These are phyloP conservation scores for Phoma sp. DNA, from an alignment of 2,329 filamentous ascomycete species.

Conservation along the genomic window DNA sequence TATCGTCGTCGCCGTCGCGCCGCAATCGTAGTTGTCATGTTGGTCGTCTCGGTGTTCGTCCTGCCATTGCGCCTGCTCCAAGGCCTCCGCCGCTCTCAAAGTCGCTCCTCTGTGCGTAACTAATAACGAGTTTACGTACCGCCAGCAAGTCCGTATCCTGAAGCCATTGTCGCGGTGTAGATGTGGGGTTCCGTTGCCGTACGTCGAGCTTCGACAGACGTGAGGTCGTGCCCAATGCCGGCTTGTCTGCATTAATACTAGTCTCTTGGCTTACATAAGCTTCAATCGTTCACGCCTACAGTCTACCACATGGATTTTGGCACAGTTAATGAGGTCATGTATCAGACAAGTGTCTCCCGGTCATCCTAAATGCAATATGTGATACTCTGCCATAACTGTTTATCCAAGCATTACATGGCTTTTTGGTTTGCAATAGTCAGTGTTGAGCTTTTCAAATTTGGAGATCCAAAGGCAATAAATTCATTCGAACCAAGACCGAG, in stretches of 20 bases:
- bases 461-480: too few species aligned
- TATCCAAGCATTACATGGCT: too few species aligned
- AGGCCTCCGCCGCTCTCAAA: constrained; percentile 16
- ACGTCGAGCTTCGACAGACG: constrained; percentile 22
- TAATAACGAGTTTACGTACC: constrained; percentile 60
- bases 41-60: constrained; percentile 13
- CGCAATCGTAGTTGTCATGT: constrained; percentile 3
- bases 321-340: too few species aligned
- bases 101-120: neutral
- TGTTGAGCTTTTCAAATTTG: too few species aligned
- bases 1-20: neutral
- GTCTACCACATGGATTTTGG: too few species aligned
- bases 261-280: constrained; percentile 4
- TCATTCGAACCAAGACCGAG: too few species aligned
- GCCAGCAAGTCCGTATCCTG: constrained; percentile 81
- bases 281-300: neutral
- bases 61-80: constrained; percentile 27
- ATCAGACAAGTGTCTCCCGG: too few species aligned
- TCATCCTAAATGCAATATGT: too few species aligned
- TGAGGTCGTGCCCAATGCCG: constrained; percentile 22
- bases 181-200: constrained; percentile 31
- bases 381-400: too few species aligned
- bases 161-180: constrained; percentile 67
- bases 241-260: neutral
- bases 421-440: too few species aligned